Percentiles rank a stretch among this genome's conserved stretches.
phyloP scores from a whole-genome alignment of 345 rosid genomes.

The Zanthoxylum bungeanum region DNA sequence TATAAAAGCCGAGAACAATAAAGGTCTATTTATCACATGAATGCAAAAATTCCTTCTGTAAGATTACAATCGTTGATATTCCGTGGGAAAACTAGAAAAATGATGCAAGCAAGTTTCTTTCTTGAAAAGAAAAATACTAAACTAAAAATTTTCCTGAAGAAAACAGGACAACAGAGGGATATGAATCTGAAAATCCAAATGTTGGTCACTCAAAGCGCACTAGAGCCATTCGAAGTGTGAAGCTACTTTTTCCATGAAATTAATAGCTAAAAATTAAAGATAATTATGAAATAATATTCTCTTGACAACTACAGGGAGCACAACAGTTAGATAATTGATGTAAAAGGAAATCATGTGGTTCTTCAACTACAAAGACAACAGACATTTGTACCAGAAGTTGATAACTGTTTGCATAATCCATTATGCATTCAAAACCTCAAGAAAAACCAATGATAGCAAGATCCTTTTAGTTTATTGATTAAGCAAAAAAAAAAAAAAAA shows the following conservation, averaged over 20 bases:
- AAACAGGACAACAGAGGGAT: neutral
- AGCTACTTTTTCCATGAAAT: neutral
- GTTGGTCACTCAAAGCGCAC: too few relatives aligned
- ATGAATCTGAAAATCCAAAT: too few relatives aligned
- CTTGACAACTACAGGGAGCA: too few relatives aligned
- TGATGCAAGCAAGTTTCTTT: neutral
- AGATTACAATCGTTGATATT: too few relatives aligned
- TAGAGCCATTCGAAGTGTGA: neutral
- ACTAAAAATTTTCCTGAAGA: neutral
- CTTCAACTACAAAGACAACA: neutral
- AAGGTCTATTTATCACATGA: neutral
- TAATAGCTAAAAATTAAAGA: neutral
- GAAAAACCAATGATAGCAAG: neutral
- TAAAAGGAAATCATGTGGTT: neutral
- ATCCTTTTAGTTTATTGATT: neutral
- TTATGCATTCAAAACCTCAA: neutral
- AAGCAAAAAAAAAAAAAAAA: neutral
- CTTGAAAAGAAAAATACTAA: neutral
- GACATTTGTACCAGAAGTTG: neutral
- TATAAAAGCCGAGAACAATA: neutral
- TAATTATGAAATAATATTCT: neutral
- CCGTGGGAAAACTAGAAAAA: neutral
- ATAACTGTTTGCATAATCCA: neutral
- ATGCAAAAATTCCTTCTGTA: neutral
- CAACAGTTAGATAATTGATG: neutral